Evolutionary conservation across 257 asterid species (phyloP), one percentile per base, ranked within the genome.

Genomic region (Solanum corneliomulleri): DNA sequence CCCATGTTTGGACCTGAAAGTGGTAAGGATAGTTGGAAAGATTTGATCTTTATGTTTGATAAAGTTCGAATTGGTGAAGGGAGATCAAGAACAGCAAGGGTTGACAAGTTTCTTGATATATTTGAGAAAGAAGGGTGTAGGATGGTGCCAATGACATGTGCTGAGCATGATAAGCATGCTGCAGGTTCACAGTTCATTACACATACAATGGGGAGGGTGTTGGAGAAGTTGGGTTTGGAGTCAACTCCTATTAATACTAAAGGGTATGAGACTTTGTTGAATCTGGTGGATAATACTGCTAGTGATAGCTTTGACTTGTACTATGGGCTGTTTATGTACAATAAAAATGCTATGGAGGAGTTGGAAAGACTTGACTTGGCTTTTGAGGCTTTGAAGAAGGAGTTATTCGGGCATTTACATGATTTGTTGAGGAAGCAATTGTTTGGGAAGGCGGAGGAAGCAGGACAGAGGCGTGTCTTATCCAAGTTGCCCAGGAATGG

Each of bases 1-100:
- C 98, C 98, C 0, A 96, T 94, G 98, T 94, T 96, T 70, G 98
- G 98, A 14, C 98, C 98, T 1, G 98, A 96, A 90, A 94, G 98
- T 85, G 98, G 98, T 49, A 96, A 94, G 52, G 86, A 90, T 56
- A 85, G 92, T 25, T 96, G 98, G 98, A 89, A 83, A 52, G 87
- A 87, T 64, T 88, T 95, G 62, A 93, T 96, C 0, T 94, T 94
- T 49, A 95, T 95, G 88, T 95, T 89, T n/a, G 98, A 95, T 37
- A 96, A 92, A 77, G 98, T 96, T 42, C 85, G 98, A 58, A 91
- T 94, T 69, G 98, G 98, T 23, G 52, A 90, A 16, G 94, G 92
- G 85, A 91, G 89, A 41, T 87, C 92, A 15, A 94, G 97, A 86
- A 42, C 86, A 16, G 21, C 69, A 15, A 89, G 98, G 75, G 96